Percentiles rank a stretch among this genome's conserved stretches.
These are phyloP conservation scores for Gardenia jasminoides DNA, from an alignment of 257 asterid genomes.

Conservation along the genomic window DNA sequence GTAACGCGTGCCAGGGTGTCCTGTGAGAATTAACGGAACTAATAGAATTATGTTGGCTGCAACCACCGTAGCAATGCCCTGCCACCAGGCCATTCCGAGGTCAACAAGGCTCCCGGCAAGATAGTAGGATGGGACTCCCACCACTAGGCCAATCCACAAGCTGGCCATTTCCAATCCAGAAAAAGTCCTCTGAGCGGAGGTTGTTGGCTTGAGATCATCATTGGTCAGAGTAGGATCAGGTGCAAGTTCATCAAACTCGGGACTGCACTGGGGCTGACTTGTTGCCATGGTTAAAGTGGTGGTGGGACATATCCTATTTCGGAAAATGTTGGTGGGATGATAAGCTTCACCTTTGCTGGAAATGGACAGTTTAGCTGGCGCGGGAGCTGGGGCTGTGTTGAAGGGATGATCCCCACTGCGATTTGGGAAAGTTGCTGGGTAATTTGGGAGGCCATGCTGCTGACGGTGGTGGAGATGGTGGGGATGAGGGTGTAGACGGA, in stretches of 20 bases:
- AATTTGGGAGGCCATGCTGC: not conserved
- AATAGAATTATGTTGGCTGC: constrained; percentile 63
- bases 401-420: constrained; percentile 6
- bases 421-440: constrained; percentile 23
- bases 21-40: constrained; percentile 65
- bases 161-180: constrained; percentile 79
- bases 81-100: constrained; percentile 99
- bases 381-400: constrained; percentile 11
- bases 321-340: not conserved
- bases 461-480: constrained; percentile 13
- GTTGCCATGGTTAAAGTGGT: constrained; percentile 36
- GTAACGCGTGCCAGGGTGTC: constrained; percentile 74
- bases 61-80: constrained; percentile 85
- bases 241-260: constrained; percentile 23
- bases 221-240: constrained; percentile 67
- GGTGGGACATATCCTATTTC: not conserved
- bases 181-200: constrained; percentile 44
- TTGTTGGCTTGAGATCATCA: constrained; percentile 75
- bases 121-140: constrained; percentile 84
- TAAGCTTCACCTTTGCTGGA: not conserved
- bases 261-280: not conserved
- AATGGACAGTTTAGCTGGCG: not conserved
- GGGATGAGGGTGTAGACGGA: constrained; percentile 45
- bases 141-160: constrained; percentile 84
- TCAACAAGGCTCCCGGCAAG: constrained; percentile 94